A percentile compares a stretch with the other conserved stretches of the same genome.
phyloP scores from a whole-genome alignment of 2,329 filamentous ascomycete genomes.

The Phyllosticta ampelicida region DNA sequence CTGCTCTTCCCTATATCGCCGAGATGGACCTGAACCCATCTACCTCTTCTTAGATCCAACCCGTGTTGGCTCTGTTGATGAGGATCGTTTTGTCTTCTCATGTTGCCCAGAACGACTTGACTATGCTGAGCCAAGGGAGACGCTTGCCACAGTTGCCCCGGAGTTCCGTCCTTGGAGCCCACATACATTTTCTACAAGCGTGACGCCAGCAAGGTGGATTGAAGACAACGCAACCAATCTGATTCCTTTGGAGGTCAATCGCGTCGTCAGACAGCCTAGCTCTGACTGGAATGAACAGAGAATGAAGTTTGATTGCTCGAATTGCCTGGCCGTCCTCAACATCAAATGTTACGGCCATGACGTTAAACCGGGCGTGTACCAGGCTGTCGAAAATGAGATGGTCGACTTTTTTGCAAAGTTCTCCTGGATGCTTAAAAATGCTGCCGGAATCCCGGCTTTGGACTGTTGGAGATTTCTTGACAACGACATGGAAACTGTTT shows the following conservation, averaged over 20 bases:
- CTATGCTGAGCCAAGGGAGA: slow-evolving; percentile 36
- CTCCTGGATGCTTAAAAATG: slow-evolving; percentile 18
- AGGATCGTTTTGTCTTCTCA: slow-evolving; percentile 50
- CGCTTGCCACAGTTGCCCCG: slow-evolving; percentile 35
- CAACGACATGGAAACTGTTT: slow-evolving; percentile 2
- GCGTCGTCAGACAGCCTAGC: not conserved
- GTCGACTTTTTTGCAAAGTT: slow-evolving; percentile 12
- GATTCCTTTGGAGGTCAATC: not conserved
- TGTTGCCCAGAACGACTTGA: slow-evolving; percentile 35
- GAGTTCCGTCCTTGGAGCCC: slow-evolving; percentile 22
- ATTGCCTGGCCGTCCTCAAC: slow-evolving; percentile 16
- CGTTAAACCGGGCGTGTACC: not conserved
- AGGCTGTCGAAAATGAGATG: not conserved
- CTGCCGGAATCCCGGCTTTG: slow-evolving; percentile 14
- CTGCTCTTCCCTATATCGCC: slow-evolving; percentile 43
- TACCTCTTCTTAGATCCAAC: slow-evolving; percentile 51
- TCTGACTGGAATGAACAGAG: not conserved
- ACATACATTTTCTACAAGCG: not conserved
- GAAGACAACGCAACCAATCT: not conserved
- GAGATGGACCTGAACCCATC: slow-evolving; percentile 20
- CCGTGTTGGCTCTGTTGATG: slow-evolving; percentile 33
- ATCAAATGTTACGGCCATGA: slow-evolving; percentile 10
- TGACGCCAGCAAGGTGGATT: not conserved
- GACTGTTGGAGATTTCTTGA: slow-evolving; percentile 14
- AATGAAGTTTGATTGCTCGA: slow-evolving; percentile 13